These are phyloP conservation scores for Sergeia podlipaevii DNA, from an alignment of 208 protist genomes.

Conservation along the genomic window DNA sequence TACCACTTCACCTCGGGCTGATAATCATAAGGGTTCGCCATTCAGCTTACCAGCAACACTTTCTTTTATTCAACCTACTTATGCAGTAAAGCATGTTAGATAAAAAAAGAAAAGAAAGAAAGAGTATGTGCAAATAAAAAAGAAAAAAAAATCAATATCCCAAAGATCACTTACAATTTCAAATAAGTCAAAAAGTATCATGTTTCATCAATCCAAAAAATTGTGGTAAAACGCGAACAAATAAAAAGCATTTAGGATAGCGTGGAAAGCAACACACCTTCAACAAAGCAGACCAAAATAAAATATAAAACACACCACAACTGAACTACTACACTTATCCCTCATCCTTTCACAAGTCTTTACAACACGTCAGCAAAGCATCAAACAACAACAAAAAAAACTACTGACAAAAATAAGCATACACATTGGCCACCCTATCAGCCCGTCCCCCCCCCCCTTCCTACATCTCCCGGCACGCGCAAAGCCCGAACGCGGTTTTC, in stretches of 20 bases:
- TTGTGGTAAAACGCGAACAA: neutral
- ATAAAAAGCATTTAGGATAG: constrained; percentile 3
- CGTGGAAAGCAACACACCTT: too few relatives aligned
- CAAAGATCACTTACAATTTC: constrained; percentile 1
- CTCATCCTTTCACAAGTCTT: neutral
- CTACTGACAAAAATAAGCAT: too few relatives aligned
- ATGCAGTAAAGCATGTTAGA: neutral
- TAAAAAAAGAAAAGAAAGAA: neutral
- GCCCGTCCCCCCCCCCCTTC: too few relatives aligned
- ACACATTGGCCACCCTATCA: too few relatives aligned
- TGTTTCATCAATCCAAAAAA: neutral
- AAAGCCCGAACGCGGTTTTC: too few relatives aligned
- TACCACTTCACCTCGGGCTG: constrained; percentile 68
- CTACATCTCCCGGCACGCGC: too few relatives aligned
- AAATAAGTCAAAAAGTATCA: constrained; percentile 8
- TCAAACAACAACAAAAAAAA: too few relatives aligned
- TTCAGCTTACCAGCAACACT: constrained; percentile 6
- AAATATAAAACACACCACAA: constrained; percentile 7
- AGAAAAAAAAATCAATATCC: neutral
- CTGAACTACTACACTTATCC: constrained; percentile 4
- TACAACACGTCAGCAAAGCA: too few relatives aligned
- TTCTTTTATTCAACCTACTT: neutral
- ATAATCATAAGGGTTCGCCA: constrained; percentile 52
- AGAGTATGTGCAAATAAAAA: neutral
- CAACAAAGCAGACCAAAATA: neutral